A percentile compares a stretch with the other conserved stretches of the same genome.
Conservation (phyloP, 2,329 filamentous ascomycete genomes). For the Cladophialophora carrionii region DNA sequence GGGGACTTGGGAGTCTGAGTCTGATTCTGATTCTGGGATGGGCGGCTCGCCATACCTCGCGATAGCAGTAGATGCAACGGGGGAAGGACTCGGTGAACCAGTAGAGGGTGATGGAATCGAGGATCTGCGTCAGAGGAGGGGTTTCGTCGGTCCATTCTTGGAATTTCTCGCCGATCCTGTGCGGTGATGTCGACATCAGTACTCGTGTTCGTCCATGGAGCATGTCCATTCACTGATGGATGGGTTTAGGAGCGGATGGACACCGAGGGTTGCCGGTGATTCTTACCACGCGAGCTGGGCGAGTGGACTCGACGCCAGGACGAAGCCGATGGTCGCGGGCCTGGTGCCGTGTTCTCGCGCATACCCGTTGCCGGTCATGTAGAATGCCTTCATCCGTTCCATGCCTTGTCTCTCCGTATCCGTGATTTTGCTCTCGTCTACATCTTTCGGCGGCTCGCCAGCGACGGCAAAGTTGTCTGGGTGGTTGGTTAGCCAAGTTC, state of each 20-base stretch:
- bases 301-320: conserved; percentile 58
- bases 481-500: background rate
- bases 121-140: conserved; percentile 41
- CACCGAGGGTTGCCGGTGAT: no score
- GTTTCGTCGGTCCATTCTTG: conserved; percentile 45
- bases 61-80: conserved; percentile 43
- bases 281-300: conserved; percentile 59
- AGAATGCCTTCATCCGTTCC: conserved; percentile 45
- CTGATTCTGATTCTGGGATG: no score
- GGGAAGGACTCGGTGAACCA: conserved; percentile 47
- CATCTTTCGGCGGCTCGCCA: background rate
- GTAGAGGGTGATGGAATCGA: conserved; percentile 44
- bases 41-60: conserved; percentile 16
- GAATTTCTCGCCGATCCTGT: conserved; percentile 49
- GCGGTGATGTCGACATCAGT: background rate
- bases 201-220: background rate
- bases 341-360: conserved; percentile 57
- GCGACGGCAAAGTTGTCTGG: conserved; percentile 26
- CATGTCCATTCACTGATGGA: background rate
- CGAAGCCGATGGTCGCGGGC: conserved; percentile 61
- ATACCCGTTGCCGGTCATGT: conserved; percentile 54
- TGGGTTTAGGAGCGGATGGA: no score
- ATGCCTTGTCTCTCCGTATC: conserved; percentile 45
- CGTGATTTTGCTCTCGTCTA: conserved; percentile 9
- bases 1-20: background rate